Evolutionary conservation across 2,329 filamentous ascomycete genomes (phyloP).

Genomic region (Neonectria neomacrospora): DNA sequence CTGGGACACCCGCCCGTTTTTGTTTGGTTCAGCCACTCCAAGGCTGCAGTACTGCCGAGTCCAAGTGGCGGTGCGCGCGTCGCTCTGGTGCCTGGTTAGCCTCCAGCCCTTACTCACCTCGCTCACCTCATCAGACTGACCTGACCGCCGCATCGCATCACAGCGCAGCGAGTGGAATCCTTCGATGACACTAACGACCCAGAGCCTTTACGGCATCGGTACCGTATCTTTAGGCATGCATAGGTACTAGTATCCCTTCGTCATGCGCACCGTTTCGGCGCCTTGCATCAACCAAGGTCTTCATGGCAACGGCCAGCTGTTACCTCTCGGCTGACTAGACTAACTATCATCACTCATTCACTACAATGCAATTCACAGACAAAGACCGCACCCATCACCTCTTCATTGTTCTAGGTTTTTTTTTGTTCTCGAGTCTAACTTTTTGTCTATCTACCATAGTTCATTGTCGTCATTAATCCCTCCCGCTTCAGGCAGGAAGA

Average conservation of each 20-base stretch:
- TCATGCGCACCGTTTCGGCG: background rate
- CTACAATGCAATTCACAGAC: background rate
- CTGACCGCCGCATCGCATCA: background rate
- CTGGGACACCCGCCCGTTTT: background rate
- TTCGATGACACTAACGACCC: background rate
- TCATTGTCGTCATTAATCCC: conserved; percentile 23
- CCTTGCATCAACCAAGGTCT: background rate
- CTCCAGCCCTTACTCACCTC: background rate
- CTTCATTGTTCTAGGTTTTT: background rate
- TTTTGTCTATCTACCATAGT: conserved; percentile 14
- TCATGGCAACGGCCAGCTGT: background rate
- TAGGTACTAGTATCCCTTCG: too few relatives aligned
- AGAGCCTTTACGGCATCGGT: background rate
- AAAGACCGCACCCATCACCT: too few relatives aligned
- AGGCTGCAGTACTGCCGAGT: conserved; percentile 1
- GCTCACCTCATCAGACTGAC: background rate
- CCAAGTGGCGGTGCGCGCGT: conserved; percentile 21
- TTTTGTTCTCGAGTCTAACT: conserved; percentile 9
- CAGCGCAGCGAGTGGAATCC: background rate
- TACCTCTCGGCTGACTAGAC: background rate
- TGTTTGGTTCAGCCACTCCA: conserved; percentile 22
- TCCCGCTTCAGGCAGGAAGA: conserved; percentile 6
- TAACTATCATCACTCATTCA: background rate
- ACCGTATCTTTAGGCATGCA: background rate
- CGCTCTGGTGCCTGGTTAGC: conserved; percentile 1